These are phyloP conservation scores for Diaporthe citrichinensis DNA, from an alignment of 2,329 filamentous ascomycete species.

Conservation along the genomic window DNA sequence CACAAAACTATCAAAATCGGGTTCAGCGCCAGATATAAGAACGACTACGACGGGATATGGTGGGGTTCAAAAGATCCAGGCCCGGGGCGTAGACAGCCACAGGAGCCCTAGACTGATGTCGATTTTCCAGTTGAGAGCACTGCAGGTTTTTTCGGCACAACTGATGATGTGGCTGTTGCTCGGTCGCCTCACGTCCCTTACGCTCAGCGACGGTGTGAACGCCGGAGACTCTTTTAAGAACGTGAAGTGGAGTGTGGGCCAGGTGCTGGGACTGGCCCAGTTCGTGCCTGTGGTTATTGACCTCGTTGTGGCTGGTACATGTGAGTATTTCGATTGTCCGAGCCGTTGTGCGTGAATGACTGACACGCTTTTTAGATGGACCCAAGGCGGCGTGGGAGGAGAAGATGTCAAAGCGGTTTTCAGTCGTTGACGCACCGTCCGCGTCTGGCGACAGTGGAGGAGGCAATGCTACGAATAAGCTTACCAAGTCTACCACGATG, in stretches of 20 bases:
- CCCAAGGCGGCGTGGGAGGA: constrained; percentile 13
- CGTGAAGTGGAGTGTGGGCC: constrained; percentile 8
- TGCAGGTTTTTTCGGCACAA: neutral
- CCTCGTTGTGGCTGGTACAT: constrained; percentile 1
- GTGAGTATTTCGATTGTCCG: neutral
- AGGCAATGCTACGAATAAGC: neutral
- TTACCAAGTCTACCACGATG: neutral
- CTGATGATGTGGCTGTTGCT: constrained; percentile 3
- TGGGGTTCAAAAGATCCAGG: neutral
- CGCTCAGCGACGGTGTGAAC: neutral
- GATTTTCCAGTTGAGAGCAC: neutral
- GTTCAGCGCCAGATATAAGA: neutral
- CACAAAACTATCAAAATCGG: neutral
- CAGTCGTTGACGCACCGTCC: neutral
- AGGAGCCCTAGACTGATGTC: neutral
- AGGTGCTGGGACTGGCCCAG: neutral
- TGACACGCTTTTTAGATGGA: neutral
- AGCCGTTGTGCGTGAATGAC: neutral
- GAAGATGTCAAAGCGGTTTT: constrained; percentile 6
- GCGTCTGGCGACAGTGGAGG: neutral
- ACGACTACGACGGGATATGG: neutral
- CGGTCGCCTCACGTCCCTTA: neutral
- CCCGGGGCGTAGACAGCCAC: neutral
- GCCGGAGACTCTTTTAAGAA: neutral
- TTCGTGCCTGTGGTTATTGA: constrained; percentile 15